These are phyloP conservation scores for Chlorella sorokiniana DNA, from an alignment of 139 green algal species.

Conservation along the genomic window DNA sequence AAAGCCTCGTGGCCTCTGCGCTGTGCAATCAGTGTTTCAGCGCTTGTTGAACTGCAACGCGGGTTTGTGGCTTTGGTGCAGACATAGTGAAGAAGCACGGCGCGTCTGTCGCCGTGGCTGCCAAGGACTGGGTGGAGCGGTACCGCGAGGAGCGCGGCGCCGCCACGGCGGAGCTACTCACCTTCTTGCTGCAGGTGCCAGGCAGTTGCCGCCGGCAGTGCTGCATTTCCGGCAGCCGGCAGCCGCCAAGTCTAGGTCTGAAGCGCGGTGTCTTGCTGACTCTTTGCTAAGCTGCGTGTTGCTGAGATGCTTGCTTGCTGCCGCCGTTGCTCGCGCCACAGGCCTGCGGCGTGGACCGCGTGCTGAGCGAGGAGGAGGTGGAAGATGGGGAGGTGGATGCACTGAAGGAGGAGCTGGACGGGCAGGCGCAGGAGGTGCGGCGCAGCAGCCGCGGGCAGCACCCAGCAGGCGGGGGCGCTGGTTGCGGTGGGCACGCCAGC, in stretches of 20 bases:
- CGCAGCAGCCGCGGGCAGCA: neutral
- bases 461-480: no score
- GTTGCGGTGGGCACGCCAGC: no score
- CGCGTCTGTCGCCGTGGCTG: conserved; percentile 23
- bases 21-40: no score
- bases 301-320: neutral
- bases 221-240: no score
- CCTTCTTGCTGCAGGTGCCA: conserved; percentile 69
- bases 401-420: conserved; percentile 48
- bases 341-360: conserved; percentile 50
- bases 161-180: conserved; percentile 68
- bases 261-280: neutral
- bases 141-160: conserved; percentile 46
- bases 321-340: conserved; percentile 22
- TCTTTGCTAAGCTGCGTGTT: neutral
- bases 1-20: no score
- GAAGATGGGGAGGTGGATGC: conserved; percentile 71
- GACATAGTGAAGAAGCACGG: conserved; percentile 32
- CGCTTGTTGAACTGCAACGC: neutral
- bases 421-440: conserved; percentile 22
- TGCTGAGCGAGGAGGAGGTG: conserved; percentile 57
- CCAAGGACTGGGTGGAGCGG: conserved; percentile 67
- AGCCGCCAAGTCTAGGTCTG: no score
- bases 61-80: neutral
- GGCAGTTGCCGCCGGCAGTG: no score